Percentiles rank a stretch among this genome's conserved stretches.
Evolutionary conservation across 345 rosid species (phyloP).

Genomic region (Laguncularia racemosa): DNA sequence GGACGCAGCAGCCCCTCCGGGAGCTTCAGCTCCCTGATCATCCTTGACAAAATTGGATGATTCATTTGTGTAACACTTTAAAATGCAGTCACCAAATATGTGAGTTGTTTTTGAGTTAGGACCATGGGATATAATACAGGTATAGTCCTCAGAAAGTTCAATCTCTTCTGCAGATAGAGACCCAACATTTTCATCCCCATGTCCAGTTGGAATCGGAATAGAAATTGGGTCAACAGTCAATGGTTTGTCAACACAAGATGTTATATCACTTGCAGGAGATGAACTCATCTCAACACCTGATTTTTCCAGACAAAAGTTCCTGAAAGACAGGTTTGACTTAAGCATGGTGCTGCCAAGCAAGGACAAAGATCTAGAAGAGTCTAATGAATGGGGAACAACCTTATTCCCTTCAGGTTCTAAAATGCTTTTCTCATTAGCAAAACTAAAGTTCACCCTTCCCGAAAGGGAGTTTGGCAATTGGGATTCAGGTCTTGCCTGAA

Average conservation of each 20-base stretch:
- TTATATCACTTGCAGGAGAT: slow-evolving; percentile 15
- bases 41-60: slow-evolving; percentile 25
- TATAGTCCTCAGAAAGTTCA: slow-evolving; percentile 66
- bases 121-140: slow-evolving; percentile 62
- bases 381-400: not conserved
- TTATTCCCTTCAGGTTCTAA: slow-evolving; percentile 8
- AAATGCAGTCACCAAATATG: slow-evolving; percentile 49
- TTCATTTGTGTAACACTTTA: slow-evolving; percentile 41
- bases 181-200: slow-evolving; percentile 15
- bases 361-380: slow-evolving; percentile 7
- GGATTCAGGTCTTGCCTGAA: slow-evolving; percentile 12
- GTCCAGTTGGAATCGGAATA: slow-evolving; percentile 29
- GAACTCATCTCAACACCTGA: slow-evolving; percentile 14
- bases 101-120: slow-evolving; percentile 58
- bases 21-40: slow-evolving; percentile 17
- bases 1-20: slow-evolving; percentile 6
- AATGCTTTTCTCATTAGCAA: slow-evolving; percentile 7
- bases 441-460: slow-evolving; percentile 2
- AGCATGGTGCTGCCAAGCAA: slow-evolving; percentile 7
- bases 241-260: slow-evolving; percentile 13
- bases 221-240: slow-evolving; percentile 26
- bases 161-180: slow-evolving; percentile 44
- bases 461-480: slow-evolving; percentile 2
- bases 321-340: slow-evolving; percentile 13
- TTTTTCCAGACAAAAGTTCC: slow-evolving; percentile 12